Conservation (phyloP, 2,329 filamentous ascomycete genomes). For the Aphanocladium album region DNA sequence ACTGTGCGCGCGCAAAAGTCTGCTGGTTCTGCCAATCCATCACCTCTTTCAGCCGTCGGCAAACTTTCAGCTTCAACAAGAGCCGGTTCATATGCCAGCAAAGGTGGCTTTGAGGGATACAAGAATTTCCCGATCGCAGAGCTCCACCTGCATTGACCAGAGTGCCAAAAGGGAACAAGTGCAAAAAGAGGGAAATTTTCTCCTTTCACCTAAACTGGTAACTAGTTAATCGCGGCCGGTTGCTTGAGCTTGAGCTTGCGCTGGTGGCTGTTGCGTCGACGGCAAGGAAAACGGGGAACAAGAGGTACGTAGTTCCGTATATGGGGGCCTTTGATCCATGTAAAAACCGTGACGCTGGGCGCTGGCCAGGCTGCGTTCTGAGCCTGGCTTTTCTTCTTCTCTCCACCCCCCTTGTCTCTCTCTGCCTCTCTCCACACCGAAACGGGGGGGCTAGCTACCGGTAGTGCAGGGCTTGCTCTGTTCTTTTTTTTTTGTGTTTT, state of each 20-base stretch:
- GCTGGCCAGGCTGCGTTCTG: constrained; percentile 7
- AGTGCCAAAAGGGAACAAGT: neutral
- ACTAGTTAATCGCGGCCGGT: neutral
- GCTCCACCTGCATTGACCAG: neutral
- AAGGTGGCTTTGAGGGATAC: neutral
- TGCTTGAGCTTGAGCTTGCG: constrained; percentile 7
- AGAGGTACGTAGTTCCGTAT: too few species aligned
- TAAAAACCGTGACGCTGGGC: neutral
- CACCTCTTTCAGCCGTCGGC: neutral
- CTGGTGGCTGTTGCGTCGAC: constrained; percentile 6
- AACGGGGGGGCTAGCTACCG: neutral
- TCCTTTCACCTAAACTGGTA: too few species aligned
- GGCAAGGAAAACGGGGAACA: neutral
- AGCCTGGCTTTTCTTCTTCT: neutral
- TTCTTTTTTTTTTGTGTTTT: neutral
- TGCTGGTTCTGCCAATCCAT: neutral
- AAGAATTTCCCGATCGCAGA: neutral
- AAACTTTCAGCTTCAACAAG: neutral
- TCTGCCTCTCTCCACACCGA: neutral
- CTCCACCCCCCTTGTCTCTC: neutral
- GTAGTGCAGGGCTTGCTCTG: neutral
- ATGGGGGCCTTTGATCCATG: neutral
- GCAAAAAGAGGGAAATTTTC: neutral
- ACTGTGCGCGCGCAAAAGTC: neutral
- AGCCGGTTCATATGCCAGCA: neutral